phyloP scores from a whole-genome alignment of 1,284 basidiomycete species.

The Fistulina hepatica region DNA sequence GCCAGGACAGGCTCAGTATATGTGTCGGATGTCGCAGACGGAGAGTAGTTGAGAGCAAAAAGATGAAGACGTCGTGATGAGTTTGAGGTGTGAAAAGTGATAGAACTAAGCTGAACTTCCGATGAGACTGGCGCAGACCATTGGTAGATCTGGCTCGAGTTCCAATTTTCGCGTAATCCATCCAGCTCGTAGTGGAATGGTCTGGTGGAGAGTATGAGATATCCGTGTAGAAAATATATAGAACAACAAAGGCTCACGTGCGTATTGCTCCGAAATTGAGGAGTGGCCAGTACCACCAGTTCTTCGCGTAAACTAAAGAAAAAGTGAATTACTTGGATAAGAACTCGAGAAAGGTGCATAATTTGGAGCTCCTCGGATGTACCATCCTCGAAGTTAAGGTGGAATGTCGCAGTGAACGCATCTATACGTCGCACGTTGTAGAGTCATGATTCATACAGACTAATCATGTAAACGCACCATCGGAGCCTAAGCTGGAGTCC shows the following conservation, averaged over 20 bases:
- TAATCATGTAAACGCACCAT: not conserved
- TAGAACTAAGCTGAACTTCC: slow-evolving; percentile 26
- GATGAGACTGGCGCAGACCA: slow-evolving; percentile 35
- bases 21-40: slow-evolving; percentile 17
- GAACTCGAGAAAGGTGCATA: not conserved
- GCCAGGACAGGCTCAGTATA: slow-evolving; percentile 22
- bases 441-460: not conserved
- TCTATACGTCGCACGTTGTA: slow-evolving; percentile 2
- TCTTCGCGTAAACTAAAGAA: slow-evolving; percentile 9
- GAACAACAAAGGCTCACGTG: slow-evolving; percentile 9
- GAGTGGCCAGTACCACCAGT: slow-evolving; percentile 12
- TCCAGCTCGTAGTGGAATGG: slow-evolving; percentile 19
- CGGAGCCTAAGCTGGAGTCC: slow-evolving; percentile 23
- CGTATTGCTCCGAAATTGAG: slow-evolving; percentile 10
- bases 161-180: slow-evolving; percentile 27
- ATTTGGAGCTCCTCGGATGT: slow-evolving; percentile 7
- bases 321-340: not conserved
- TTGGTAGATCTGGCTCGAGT: slow-evolving; percentile 32
- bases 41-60: slow-evolving; percentile 33
- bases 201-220: slow-evolving; percentile 9
- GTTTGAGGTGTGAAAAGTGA: slow-evolving; percentile 25
- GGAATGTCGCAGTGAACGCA: too few relatives aligned
- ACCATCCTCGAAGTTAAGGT: slow-evolving; percentile 8
- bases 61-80: slow-evolving; percentile 37
- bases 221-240: slow-evolving; percentile 3